phyloP scores from a whole-genome alignment of 2,329 filamentous ascomycete genomes.

The Talaromyces sp. region DNA sequence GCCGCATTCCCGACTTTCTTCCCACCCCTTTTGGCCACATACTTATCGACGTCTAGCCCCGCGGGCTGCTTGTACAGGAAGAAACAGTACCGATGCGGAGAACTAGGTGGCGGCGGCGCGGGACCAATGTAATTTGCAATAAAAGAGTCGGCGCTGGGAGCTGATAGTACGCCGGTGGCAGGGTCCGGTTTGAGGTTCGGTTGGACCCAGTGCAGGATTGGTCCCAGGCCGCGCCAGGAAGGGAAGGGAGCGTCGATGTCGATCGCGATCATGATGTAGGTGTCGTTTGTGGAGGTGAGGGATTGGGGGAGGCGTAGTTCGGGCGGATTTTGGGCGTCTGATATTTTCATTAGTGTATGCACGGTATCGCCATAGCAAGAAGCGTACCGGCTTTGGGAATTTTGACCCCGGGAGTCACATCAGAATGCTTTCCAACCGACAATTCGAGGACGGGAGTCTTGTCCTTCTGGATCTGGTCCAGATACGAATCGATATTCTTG shows the following conservation, averaged over 20 bases:
- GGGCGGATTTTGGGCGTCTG: constrained; percentile 25
- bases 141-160: background rate
- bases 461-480: constrained; percentile 30
- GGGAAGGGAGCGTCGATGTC: constrained; percentile 50
- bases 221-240: constrained; percentile 41
- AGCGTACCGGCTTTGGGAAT: constrained; percentile 31
- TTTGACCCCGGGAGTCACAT: constrained; percentile 30
- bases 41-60: constrained; percentile 8
- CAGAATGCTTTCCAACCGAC: constrained; percentile 25
- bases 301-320: constrained; percentile 19
- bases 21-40: constrained; percentile 1
- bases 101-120: constrained; percentile 15
- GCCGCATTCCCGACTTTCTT: constrained; percentile 18
- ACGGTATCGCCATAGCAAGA: background rate
- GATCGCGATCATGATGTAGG: constrained; percentile 43
- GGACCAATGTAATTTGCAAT: constrained; percentile 18
- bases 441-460: constrained; percentile 34
- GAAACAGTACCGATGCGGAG: constrained; percentile 18
- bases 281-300: constrained; percentile 17
- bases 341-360: background rate
- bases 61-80: constrained; percentile 18
- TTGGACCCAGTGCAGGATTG: constrained; percentile 50
- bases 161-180: background rate
- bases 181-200: constrained; percentile 31
- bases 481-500: constrained; percentile 20